Evolutionary conservation across 129 eudicot species (phyloP), one percentile per base, ranked within the genome.

Genomic region (Flaveria bidentis): DNA sequence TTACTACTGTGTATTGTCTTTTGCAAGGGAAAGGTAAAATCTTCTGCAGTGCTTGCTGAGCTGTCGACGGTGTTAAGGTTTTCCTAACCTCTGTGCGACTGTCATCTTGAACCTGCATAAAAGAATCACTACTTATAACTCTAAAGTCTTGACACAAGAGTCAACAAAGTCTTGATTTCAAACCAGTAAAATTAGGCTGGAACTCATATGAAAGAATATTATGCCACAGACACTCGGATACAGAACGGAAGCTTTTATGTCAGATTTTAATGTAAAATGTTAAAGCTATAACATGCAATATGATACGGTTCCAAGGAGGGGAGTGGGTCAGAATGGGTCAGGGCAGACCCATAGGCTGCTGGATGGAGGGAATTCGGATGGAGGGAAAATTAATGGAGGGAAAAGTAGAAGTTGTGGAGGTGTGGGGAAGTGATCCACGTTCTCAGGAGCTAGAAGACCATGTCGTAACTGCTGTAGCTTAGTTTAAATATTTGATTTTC

Each of bases 21-120:
- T 88, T 90, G 91, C 98, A 93, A 85, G 98, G 98, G 56, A 84
- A 90, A 17, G 98, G 97, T 44, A 93, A 25, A 74, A 89, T 87
- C 82, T 90, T 85, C 82, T 84, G 89, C 69, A 93, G 77, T 69
- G 97, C 97, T 69, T 67, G 74, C 83, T 88, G 92, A 16, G 89
- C 95, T 75, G 98, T 83, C 62, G 45, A 78, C 67, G 98, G 96
- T 52, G 88, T 78, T 84, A 93, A 82, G 17, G 66, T 71, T 28
- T 84, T 68, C 84, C 96, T 74, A 33, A 91, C 97, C 58, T 78
- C 87, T 58, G 87, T 72, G 36, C 98, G 96, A 33, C 91, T 88
- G 57, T 83, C 87, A 9, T 93, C 96, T 82, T 82, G 97, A 82
- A 84, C 71, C 98, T 93, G 84, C 62, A 71, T 44, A 41, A 68